Conservation (phyloP, 768 basidiomycete genomes). For the Rickenella mellea region DNA sequence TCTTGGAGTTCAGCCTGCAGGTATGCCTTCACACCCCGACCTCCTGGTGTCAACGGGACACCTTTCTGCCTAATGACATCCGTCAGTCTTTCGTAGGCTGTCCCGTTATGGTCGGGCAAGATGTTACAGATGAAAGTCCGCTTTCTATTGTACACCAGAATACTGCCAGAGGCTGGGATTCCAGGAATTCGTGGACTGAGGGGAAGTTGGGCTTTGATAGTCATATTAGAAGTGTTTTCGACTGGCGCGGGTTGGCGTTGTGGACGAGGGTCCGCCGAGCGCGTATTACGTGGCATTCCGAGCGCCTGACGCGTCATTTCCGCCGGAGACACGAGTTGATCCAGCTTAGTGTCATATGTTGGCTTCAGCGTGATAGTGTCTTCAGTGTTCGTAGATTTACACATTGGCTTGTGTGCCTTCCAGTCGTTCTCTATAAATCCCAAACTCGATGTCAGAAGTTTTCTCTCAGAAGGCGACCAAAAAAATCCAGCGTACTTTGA, state of each 20-base stretch:
- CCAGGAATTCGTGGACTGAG: slow-evolving; percentile 9
- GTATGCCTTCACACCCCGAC: slow-evolving; percentile 44
- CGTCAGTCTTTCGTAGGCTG: slow-evolving; percentile 31
- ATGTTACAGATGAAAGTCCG: slow-evolving; percentile 41
- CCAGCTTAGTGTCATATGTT: slow-evolving; percentile 20
- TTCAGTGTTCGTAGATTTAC: slow-evolving; percentile 32
- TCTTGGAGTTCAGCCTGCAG: slow-evolving; percentile 42
- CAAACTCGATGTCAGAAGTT: background rate
- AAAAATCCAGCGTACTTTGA: slow-evolving; percentile 48
- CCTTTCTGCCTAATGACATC: slow-evolving; percentile 32
- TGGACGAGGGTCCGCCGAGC: slow-evolving; percentile 13
- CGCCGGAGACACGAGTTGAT: slow-evolving; percentile 15
- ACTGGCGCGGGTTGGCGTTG: slow-evolving; percentile 14
- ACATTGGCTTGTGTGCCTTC: slow-evolving; percentile 37
- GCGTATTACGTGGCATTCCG: slow-evolving; percentile 16
- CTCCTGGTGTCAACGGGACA: too few species aligned
- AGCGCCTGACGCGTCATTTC: slow-evolving; percentile 20
- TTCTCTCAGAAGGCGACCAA: background rate
- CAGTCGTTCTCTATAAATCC: slow-evolving; percentile 32
- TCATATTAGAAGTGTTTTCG: slow-evolving; percentile 25
- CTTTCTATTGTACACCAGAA: slow-evolving; percentile 45
- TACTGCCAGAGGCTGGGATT: slow-evolving; percentile 11
- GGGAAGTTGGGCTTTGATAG: slow-evolving; percentile 49
- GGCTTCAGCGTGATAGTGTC: slow-evolving; percentile 41
- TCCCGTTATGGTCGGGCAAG: slow-evolving; percentile 18